These are phyloP conservation scores for Mrakia hoshinonis DNA, from an alignment of 768 basidiomycete genomes.

Conservation along the genomic window DNA sequence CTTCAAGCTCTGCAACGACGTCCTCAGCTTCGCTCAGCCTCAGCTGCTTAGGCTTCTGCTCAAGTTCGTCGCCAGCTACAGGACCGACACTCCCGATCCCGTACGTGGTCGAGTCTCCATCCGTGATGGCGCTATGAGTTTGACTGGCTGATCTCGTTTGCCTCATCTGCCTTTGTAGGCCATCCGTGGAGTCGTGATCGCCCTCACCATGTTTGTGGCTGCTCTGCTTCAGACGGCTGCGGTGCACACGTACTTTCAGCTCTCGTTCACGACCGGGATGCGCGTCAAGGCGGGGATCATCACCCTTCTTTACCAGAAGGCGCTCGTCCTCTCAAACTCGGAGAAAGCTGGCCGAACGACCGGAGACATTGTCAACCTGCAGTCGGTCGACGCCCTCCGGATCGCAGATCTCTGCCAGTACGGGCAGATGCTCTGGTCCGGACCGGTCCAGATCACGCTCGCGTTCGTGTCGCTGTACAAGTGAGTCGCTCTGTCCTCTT, in stretches of 20 bases:
- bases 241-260: constrained; percentile 84
- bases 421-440: constrained; percentile 68
- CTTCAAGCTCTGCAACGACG: constrained; percentile 67
- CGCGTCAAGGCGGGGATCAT: constrained; percentile 85
- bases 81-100: constrained; percentile 44
- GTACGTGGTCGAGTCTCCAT: neutral
- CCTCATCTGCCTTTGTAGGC: constrained; percentile 28
- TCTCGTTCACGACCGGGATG: constrained; percentile 58
- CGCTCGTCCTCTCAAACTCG: constrained; percentile 74
- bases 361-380: constrained; percentile 83
- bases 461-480: constrained; percentile 69
- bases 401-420: constrained; percentile 74
- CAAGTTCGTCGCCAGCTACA: constrained; percentile 71
- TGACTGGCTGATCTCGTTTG: too few species aligned
- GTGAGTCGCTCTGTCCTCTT: neutral
- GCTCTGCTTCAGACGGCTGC: constrained; percentile 70
- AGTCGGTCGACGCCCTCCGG: constrained; percentile 75
- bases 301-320: constrained; percentile 73
- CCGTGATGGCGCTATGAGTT: neutral
- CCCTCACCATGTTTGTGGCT: constrained; percentile 66
- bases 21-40: constrained; percentile 74
- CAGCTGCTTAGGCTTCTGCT: constrained; percentile 72
- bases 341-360: constrained; percentile 65
- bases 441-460: constrained; percentile 75
- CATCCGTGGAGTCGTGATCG: constrained; percentile 66